phyloP scores from a whole-genome alignment of 192 early-diverging fungal genomes.

The Chytriomyces hyalinus region DNA sequence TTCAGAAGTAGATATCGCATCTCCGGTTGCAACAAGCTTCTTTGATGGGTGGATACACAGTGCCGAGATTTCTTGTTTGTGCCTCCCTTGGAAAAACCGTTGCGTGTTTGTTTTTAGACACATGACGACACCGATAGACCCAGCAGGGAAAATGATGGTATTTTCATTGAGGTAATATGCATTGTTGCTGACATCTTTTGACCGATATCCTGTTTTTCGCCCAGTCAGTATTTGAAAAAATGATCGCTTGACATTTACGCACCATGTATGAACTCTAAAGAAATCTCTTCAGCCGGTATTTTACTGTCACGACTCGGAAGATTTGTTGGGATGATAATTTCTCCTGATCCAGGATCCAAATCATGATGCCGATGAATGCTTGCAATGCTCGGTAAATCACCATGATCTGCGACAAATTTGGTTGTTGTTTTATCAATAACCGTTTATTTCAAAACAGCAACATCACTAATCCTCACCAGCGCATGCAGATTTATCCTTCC shows the following conservation, averaged over 20 bases:
- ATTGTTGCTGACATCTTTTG: conserved; percentile 39
- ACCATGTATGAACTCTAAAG: conserved; percentile 36
- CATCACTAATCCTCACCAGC: neutral
- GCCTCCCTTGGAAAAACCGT: conserved; percentile 38
- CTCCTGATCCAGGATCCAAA: conserved; percentile 28
- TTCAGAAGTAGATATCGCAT: conserved; percentile 26
- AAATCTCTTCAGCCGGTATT: conserved; percentile 27
- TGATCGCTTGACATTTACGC: neutral
- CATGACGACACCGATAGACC: conserved; percentile 37
- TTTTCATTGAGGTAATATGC: conserved; percentile 32
- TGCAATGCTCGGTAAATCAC: neutral
- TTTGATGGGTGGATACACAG: conserved; percentile 32
- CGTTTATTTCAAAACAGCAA: too few relatives aligned
- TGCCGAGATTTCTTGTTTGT: conserved; percentile 35
- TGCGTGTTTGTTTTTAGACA: conserved; percentile 24
- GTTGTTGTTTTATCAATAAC: too few relatives aligned
- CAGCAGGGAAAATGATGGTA: conserved; percentile 36
- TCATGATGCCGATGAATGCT: conserved; percentile 22
- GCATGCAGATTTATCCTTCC: neutral
- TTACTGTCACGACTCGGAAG: conserved; percentile 8
- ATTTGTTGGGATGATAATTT: conserved; percentile 33
- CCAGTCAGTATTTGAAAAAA: neutral
- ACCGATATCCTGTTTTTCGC: conserved; percentile 28
- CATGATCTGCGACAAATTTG: neutral
- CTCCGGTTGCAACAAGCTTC: conserved; percentile 35